Evolutionary conservation across 306 rosid genomes (phyloP).

Genomic region (Pyrus bretschneideri): DNA sequence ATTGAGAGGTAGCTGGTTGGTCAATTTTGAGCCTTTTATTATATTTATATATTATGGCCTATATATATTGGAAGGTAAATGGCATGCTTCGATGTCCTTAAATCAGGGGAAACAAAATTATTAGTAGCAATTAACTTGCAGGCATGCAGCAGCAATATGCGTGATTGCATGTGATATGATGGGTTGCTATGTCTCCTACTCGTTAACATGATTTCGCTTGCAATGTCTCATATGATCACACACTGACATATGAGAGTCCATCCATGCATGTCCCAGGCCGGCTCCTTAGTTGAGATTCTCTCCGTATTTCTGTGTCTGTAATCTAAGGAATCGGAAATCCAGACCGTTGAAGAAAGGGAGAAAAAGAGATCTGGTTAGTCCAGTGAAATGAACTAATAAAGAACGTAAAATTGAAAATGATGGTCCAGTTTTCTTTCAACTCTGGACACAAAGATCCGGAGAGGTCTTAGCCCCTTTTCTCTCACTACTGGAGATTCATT

Average conservation of each 20-base stretch:
- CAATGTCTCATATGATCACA: not conserved
- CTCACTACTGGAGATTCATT: too few species aligned
- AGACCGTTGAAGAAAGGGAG: too few species aligned
- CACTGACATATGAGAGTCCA: not conserved
- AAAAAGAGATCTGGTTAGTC: rapidly evolving
- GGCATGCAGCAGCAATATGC: not conserved
- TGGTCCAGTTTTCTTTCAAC: rapidly evolving
- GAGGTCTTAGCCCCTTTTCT: not conserved
- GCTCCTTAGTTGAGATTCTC: not conserved
- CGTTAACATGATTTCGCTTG: not conserved
- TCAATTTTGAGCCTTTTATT: not conserved
- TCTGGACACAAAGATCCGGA: too few species aligned
- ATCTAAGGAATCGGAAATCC: rapidly evolving
- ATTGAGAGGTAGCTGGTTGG: not conserved
- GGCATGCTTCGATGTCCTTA: not conserved
- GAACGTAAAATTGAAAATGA: too few species aligned
- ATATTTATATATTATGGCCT: too few species aligned
- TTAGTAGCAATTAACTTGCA: not conserved
- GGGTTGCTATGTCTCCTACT: not conserved
- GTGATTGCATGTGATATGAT: not conserved
- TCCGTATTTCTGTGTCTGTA: too few species aligned
- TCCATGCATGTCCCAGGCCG: not conserved
- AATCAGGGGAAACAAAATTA: not conserved
- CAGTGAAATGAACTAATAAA: too few species aligned
- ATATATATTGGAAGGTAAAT: not conserved